Percentiles rank a stretch among this genome's conserved stretches.
Conservation (phyloP, 1,284 basidiomycete species). For the Cutaneotrichosporon arboriforme region DNA sequence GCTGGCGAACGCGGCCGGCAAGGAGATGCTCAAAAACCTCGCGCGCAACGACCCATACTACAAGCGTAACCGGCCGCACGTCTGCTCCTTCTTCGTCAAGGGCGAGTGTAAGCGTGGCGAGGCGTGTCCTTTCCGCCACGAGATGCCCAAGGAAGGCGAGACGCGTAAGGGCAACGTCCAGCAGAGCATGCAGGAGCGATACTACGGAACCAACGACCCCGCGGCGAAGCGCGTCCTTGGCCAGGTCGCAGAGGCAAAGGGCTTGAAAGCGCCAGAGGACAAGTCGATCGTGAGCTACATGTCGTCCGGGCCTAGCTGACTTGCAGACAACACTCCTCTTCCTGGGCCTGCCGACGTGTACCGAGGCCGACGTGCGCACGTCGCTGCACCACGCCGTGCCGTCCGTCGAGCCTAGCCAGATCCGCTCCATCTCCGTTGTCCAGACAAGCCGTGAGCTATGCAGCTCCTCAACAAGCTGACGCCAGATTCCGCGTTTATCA, state of each 20-base stretch:
- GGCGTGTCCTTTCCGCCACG: constrained; percentile 92
- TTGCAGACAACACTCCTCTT: constrained; percentile 86
- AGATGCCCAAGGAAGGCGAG: constrained; percentile 63
- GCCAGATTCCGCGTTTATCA: constrained; percentile 86
- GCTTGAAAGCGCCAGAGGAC: constrained; percentile 85
- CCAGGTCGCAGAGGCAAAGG: constrained; percentile 66
- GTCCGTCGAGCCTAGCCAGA: constrained; percentile 59
- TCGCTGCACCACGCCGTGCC: constrained; percentile 67
- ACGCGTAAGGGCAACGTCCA: constrained; percentile 66
- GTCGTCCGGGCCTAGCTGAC: neutral
- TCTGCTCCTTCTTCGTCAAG: constrained; percentile 94
- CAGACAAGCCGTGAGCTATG: constrained; percentile 48
- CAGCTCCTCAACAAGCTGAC: neutral
- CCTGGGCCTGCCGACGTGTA: constrained; percentile 68
- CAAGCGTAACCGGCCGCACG: constrained; percentile 87
- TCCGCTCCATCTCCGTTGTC: constrained; percentile 82
- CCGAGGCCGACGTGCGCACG: constrained; percentile 73
- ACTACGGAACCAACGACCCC: constrained; percentile 82
- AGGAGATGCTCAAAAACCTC: constrained; percentile 91
- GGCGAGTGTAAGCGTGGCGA: constrained; percentile 87
- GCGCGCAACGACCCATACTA: constrained; percentile 93
- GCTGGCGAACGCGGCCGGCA: constrained; percentile 69
- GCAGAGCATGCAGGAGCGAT: constrained; percentile 88
- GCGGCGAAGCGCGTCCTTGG: constrained; percentile 82
- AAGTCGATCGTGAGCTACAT: constrained; percentile 67